A percentile compares a stretch with the other conserved stretches of the same genome.
These are phyloP conservation scores for Fusarium piperis DNA, from an alignment of 2,329 filamentous ascomycete species.

Conservation along the genomic window DNA sequence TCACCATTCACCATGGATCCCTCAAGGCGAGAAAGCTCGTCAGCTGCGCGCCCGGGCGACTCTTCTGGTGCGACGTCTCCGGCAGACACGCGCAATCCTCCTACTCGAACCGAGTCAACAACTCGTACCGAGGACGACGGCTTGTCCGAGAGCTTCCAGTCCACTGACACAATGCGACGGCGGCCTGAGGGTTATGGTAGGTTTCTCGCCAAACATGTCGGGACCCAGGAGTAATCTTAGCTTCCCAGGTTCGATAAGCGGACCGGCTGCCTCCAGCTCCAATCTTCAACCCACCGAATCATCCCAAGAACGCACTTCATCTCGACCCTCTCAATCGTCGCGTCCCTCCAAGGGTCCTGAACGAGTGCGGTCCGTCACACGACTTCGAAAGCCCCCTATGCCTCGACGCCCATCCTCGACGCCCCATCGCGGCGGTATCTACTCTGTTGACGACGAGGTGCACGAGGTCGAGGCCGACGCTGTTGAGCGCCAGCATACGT, in stretches of 20 bases:
- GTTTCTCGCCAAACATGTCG: constrained; percentile 21
- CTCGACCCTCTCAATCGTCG: constrained; percentile 45
- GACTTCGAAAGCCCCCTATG: constrained; percentile 77
- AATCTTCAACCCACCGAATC: constrained; percentile 49
- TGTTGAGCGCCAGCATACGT: constrained; percentile 56
- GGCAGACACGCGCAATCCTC: constrained; percentile 58
- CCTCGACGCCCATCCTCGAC: constrained; percentile 75
- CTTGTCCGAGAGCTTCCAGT: constrained; percentile 65
- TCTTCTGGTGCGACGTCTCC: constrained; percentile 56
- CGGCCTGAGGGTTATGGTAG: constrained; percentile 69
- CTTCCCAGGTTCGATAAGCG: constrained; percentile 40
- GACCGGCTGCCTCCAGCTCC: constrained; percentile 39
- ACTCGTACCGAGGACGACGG: constrained; percentile 54
- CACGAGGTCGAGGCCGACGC: constrained; percentile 80
- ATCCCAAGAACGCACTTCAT: constrained; percentile 50
- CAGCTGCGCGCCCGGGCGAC: constrained; percentile 50
- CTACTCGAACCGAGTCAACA: constrained; percentile 49
- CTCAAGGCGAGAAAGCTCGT: constrained; percentile 46
- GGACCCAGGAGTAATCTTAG: constrained; percentile 21
- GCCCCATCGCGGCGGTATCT: constrained; percentile 84
- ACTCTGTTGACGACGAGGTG: constrained; percentile 89
- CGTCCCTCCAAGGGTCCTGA: constrained; percentile 58
- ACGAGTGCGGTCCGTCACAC: constrained; percentile 57
- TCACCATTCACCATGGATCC: constrained; percentile 55
- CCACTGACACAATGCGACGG: constrained; percentile 68